These are phyloP conservation scores for Pleurotus pulmonarius DNA, from an alignment of 768 basidiomycete genomes.

Conservation along the genomic window DNA sequence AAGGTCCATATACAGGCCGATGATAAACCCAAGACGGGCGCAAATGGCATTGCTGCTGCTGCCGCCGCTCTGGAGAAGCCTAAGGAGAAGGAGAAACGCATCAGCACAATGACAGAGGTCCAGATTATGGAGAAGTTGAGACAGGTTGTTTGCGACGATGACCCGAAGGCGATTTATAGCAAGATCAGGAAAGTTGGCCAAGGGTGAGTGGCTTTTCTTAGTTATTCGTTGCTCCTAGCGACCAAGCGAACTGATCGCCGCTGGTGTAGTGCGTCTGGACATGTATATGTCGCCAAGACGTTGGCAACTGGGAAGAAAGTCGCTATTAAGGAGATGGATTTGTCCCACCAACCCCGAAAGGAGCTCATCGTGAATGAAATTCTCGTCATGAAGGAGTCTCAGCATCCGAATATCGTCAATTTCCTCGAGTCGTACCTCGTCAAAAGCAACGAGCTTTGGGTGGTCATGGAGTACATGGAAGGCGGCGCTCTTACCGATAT, in stretches of 20 bases:
- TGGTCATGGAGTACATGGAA: conserved; percentile 99
- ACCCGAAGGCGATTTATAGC: conserved; percentile 86
- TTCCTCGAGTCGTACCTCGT: conserved; percentile 90
- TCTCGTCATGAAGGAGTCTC: conserved; percentile 97
- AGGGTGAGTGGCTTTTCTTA: conserved; percentile 58
- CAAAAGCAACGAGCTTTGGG: conserved; percentile 88
- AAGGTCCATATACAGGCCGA: conserved; percentile 62
- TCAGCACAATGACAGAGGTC: conserved; percentile 94
- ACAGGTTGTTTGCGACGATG: conserved; percentile 80
- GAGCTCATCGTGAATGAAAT: conserved; percentile 98
- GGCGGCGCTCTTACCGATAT: conserved; percentile 96
- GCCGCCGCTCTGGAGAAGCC: conserved; percentile 74
- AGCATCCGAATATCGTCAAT: conserved; percentile 97
- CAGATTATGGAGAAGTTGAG: conserved; percentile 98
- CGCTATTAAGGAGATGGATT: conserved; percentile 98
- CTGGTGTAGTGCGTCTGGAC: conserved; percentile 80
- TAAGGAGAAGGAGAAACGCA: conserved; percentile 85
- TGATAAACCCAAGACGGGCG: conserved; percentile 39
- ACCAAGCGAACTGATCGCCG: conserved; percentile 12
- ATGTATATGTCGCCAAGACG: conserved; percentile 96
- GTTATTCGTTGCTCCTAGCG: neutral
- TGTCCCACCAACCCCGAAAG: conserved; percentile 91
- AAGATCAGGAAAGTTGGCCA: conserved; percentile 99
- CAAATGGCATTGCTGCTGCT: conserved; percentile 50
- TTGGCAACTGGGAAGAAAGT: conserved; percentile 82